Conservation (phyloP, 148 eudicot genomes). For the Dianthus caryophyllus region DNA sequence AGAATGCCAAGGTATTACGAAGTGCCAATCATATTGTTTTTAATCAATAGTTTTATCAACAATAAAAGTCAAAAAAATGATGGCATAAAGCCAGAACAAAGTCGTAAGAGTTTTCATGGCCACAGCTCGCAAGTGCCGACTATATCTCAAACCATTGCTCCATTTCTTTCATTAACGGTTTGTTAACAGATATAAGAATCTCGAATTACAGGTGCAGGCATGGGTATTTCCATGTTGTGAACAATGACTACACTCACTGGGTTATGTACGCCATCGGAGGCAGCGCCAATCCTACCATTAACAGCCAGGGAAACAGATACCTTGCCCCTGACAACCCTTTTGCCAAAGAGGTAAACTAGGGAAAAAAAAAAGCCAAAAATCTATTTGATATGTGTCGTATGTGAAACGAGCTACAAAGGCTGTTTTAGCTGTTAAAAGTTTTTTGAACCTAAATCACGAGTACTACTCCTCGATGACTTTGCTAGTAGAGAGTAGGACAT, state of each 20-base stretch:
- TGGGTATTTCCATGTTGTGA: conserved; percentile 91
- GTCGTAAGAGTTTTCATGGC: too few relatives aligned
- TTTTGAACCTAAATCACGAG: too few relatives aligned
- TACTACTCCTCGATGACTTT: too few relatives aligned
- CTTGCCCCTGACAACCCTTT: conserved; percentile 66
- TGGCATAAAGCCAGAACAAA: too few relatives aligned
- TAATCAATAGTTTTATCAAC: not conserved
- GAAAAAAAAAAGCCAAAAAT: not conserved
- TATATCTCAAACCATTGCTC: not conserved
- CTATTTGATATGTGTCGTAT: not conserved
- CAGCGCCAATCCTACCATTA: conserved; percentile 84
- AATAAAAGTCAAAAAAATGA: too few relatives aligned
- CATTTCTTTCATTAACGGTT: not conserved
- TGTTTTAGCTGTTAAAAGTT: too few relatives aligned
- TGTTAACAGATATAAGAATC: not conserved
- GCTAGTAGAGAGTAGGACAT: too few relatives aligned
- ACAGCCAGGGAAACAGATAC: conserved; percentile 94
- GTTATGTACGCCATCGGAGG: conserved; percentile 98
- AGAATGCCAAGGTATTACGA: conserved; percentile 83
- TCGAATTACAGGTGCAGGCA: conserved; percentile 68
- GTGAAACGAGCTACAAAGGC: too few relatives aligned
- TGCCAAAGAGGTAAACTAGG: conserved; percentile 71
- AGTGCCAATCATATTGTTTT: not conserved
- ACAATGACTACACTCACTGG: conserved; percentile 96
- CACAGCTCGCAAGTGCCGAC: not conserved